phyloP scores from a whole-genome alignment of 495 filamentous ascomycete genomes.

The Penicilliopsis zonata region DNA sequence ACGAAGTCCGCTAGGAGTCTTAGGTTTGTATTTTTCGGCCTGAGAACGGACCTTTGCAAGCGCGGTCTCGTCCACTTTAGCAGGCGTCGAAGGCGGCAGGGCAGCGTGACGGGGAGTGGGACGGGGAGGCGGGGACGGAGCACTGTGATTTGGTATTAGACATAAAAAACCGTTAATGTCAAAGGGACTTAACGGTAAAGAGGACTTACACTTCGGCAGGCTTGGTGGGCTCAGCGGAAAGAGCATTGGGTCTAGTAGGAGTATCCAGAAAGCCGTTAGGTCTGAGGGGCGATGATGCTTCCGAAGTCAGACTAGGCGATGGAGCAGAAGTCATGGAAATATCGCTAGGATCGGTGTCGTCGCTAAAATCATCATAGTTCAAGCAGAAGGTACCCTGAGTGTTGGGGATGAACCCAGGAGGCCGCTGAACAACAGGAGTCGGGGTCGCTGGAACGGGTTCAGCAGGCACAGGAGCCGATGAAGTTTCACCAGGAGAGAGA shows the following conservation, averaged over 20 bases:
- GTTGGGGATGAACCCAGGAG: constrained; percentile 15
- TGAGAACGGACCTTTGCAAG: constrained; percentile 21
- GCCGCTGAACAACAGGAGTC: constrained; percentile 4
- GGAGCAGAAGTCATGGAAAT: background rate
- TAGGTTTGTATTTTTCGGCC: constrained; percentile 33
- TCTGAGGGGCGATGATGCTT: no score
- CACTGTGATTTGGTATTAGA: constrained; percentile 2
- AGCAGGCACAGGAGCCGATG: background rate
- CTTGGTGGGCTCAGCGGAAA: background rate
- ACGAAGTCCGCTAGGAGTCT: constrained; percentile 35
- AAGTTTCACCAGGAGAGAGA: constrained; percentile 7
- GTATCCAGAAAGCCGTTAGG: no score
- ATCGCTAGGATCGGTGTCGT: constrained; percentile 9
- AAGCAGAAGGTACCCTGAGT: constrained; percentile 14
- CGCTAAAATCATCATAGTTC: constrained; percentile 13
- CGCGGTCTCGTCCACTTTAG: constrained; percentile 11
- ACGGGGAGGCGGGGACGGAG: constrained; percentile 3
- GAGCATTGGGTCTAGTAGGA: no score
- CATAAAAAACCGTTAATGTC: no score
- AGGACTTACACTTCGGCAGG: background rate
- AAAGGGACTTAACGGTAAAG: no score
- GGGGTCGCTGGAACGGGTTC: constrained; percentile 5
- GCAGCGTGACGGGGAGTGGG: constrained; percentile 3
- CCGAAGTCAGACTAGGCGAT: constrained; percentile 2
- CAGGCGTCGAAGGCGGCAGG: constrained; percentile 9